Evolutionary conservation across 495 filamentous ascomycete species (phyloP).

Genomic region (Jackrogersella multiformis): DNA sequence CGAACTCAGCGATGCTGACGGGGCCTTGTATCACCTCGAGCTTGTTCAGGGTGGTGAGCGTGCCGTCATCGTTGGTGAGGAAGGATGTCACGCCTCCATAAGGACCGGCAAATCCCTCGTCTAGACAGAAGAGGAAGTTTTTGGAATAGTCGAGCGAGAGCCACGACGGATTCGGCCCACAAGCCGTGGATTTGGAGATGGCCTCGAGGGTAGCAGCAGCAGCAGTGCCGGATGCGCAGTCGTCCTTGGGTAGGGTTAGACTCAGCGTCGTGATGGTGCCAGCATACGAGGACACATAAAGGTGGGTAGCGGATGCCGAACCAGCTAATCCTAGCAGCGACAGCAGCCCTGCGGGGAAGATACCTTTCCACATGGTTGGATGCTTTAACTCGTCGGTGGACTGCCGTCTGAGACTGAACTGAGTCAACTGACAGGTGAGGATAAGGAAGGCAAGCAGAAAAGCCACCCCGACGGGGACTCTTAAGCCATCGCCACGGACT

Average conservation of each 20-base stretch:
- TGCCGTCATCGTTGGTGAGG: slow-evolving; percentile 46
- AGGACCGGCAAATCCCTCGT: slow-evolving; percentile 58
- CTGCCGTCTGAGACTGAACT: slow-evolving; percentile 22
- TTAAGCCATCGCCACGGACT: slow-evolving; percentile 34
- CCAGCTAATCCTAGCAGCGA: slow-evolving; percentile 47
- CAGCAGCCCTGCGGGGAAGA: slow-evolving; percentile 45
- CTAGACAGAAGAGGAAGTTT: slow-evolving; percentile 66
- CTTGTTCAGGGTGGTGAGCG: slow-evolving; percentile 49
- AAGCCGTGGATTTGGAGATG: slow-evolving; percentile 56
- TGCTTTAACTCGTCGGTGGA: slow-evolving; percentile 31
- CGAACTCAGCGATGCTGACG: slow-evolving; percentile 58
- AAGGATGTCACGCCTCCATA: slow-evolving; percentile 58
- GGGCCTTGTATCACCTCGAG: slow-evolving; percentile 51
- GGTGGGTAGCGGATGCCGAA: slow-evolving; percentile 50
- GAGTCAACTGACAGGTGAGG: slow-evolving; percentile 38
- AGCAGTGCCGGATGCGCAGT: slow-evolving; percentile 27
- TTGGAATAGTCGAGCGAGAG: slow-evolving; percentile 60
- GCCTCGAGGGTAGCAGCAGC: slow-evolving; percentile 44
- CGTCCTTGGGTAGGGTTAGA: slow-evolving; percentile 47
- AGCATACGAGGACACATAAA: slow-evolving; percentile 71
- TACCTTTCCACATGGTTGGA: slow-evolving; percentile 43
- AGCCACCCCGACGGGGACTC: slow-evolving; percentile 32
- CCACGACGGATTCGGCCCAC: slow-evolving; percentile 68
- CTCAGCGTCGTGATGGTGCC: slow-evolving; percentile 65
- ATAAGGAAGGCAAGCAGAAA: slow-evolving; percentile 39